Base-by-base conservation (phyloP, 306 rosid species). In the Arachis hypogaea region DNA sequence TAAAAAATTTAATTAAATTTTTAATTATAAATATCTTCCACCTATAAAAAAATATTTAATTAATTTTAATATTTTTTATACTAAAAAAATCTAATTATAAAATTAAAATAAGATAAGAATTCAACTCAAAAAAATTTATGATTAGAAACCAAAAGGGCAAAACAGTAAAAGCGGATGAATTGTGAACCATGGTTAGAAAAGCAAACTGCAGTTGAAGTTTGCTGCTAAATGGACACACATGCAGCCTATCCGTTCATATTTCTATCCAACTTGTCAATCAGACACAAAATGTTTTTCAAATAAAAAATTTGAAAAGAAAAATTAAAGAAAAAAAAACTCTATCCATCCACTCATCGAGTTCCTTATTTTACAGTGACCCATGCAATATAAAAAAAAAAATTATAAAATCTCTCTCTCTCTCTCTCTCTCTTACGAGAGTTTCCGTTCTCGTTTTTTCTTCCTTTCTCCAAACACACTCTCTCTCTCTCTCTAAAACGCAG, bases 121-220 rank as follows among this genome's bases (percentile, higher is more conserved):
- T 5, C 41, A 52, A 0, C 14, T 14, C 14, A 14, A 14, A 14
- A 14, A 14, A 14, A 14, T 14, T 14, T 14, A 14, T 14, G 14
- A 14, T 14, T 14, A 14, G 14, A 14, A 14, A 14, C 14, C 14
- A 14, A 14, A 77, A 63, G 83, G 85, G 76, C 12, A 72, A 3
- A 59, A 44, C 6, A 40, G 84, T 82, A 43, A 80, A 67, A 61
- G 7, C 7, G 8, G 1, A 54, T 18, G 22, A 14, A 40, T 50
- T 33, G 18, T 30, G 69, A 71, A 81, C 74, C 73, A 46, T 74
- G 81, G 79, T 61, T 59, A 78, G 72, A 75, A 76, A 30, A 70
- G 60, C 57, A 42, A 69, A 76, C 80, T 52, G 66, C 38, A 73
- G 86, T 76, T 60, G 76, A 73, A 76, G 62, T 70, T 63, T 62